Base-by-base conservation (phyloP, 495 filamentous ascomycete genomes). In the Podospora pseudopauciseta region DNA sequence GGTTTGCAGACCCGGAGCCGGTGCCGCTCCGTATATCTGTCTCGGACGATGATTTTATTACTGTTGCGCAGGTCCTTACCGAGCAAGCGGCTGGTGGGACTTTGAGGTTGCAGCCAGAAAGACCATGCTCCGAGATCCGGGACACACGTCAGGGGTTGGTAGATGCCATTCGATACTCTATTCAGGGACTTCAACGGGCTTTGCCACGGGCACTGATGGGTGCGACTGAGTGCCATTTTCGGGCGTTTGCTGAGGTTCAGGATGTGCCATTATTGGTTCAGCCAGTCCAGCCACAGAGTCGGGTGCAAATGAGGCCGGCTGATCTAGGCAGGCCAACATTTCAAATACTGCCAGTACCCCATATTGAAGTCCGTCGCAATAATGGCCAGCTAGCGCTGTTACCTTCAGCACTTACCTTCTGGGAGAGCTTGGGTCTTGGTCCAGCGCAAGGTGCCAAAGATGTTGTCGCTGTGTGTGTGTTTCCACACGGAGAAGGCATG, bases 371-470 rank as follows among this genome's bases (percentile, higher is more conserved):
- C 19, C 89, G 90, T 55, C 87, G 94, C 2, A 88, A 89, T 15
- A 91, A 93, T 58, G 87, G 85, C 5, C 86, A 82, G 63, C 82
- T 95, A 49, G 91, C 96, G 49, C 81, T 96, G 39, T 81, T 97
- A 54, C 92, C 94, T 9, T 83, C 93, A 5, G 90, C 92, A 1
- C 75, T 97, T 9, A 75, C 85, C 0, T 99, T 98, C 72, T 98
- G 96, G 96, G 93, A 98, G 70, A 90, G 89, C 26, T 84, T 98
- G 68, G 90, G 92, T 5, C 84, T 99, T 27, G 88, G 87, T 20
- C 95, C 96, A 20, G 85, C 87, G 39, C 86, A 88, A 75, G 93
- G 92, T 1, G 69, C 82, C 2, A 99, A 97, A 78, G 87, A 97
- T 73, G 82, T 97, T 32, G 85, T 86, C 11, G 87, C 89, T 15